phyloP scores from a whole-genome alignment of 768 basidiomycete genomes.

The Leccinum boreale region DNA sequence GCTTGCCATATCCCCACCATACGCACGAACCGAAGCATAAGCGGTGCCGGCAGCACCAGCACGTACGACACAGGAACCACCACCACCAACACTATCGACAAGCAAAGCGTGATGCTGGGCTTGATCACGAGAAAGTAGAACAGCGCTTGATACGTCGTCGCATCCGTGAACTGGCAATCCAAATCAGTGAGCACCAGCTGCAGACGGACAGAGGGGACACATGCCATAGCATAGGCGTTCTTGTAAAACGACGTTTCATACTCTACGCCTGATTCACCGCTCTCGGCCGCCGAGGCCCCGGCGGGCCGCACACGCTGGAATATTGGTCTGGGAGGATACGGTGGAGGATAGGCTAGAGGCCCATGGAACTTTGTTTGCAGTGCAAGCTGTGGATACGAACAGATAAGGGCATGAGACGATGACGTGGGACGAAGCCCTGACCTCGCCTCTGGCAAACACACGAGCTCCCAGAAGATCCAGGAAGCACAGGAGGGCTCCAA shows the following conservation, averaged over 20 bases:
- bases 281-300: constrained; percentile 48
- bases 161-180: constrained; percentile 63
- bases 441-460: constrained; percentile 68
- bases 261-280: constrained; percentile 36
- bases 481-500: constrained; percentile 77
- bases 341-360: constrained; percentile 58
- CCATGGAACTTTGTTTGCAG: constrained; percentile 70
- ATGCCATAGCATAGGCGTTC: constrained; percentile 77
- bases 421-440: constrained; percentile 24
- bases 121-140: constrained; percentile 91
- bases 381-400: constrained; percentile 43
- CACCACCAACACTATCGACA: constrained; percentile 53
- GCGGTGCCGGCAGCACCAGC: constrained; percentile 65
- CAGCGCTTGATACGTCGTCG: constrained; percentile 78
- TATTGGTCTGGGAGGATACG: constrained; percentile 68
- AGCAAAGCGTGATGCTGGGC: constrained; percentile 69
- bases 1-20: constrained; percentile 80
- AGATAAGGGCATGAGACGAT: constrained; percentile 10
- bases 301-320: constrained; percentile 62
- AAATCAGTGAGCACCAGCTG: constrained; percentile 5
- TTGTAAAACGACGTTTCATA: constrained; percentile 75
- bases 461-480: constrained; percentile 74
- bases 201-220: constrained; percentile 18
- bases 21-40: constrained; percentile 61
- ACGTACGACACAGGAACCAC: constrained; percentile 56